These are phyloP conservation scores for Paraleonurus japonicus DNA, from an alignment of 257 asterid species.

Conservation along the genomic window DNA sequence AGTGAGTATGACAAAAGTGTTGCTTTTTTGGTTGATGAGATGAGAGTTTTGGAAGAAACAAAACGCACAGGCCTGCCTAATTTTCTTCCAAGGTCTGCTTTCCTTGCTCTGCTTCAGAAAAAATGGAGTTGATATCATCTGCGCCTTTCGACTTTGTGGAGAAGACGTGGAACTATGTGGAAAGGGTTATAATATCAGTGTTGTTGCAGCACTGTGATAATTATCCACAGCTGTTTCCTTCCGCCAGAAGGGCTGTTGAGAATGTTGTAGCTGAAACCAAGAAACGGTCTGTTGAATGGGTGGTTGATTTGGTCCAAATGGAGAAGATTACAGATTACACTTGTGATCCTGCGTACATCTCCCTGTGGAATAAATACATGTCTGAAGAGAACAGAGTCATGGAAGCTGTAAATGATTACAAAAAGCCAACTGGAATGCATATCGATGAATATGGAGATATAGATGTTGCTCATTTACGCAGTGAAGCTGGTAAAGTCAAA, in stretches of 20 bases:
- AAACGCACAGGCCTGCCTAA: conserved; percentile 29
- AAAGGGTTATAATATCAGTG: conserved; percentile 3
- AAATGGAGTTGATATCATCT: conserved; percentile 16
- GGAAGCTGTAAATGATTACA: neutral
- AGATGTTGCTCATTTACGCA: neutral
- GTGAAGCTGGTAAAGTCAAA: neutral
- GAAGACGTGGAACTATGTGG: conserved; percentile 32
- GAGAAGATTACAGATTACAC: conserved; percentile 37
- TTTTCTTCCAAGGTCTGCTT: conserved; percentile 29
- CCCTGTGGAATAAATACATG: conserved; percentile 25
- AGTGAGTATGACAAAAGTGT: neutral
- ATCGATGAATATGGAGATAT: neutral
- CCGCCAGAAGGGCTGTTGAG: conserved; percentile 33
- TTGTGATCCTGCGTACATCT: conserved; percentile 25
- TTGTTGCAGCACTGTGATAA: conserved; percentile 26
- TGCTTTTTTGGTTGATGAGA: conserved; percentile 29
- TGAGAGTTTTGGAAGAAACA: conserved; percentile 30
- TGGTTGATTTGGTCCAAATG: conserved; percentile 32
- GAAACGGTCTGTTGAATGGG: conserved; percentile 29
- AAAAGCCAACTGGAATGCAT: neutral
- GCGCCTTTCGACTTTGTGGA: conserved; percentile 30
- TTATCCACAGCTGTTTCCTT: conserved; percentile 32
- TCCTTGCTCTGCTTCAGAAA: conserved; percentile 23
- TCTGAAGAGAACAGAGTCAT: conserved; percentile 6
- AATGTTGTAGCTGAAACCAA: conserved; percentile 22